Evolutionary conservation across 176 grass and related monocot genomes (phyloP).

Genomic region (Oryza longistaminata): DNA sequence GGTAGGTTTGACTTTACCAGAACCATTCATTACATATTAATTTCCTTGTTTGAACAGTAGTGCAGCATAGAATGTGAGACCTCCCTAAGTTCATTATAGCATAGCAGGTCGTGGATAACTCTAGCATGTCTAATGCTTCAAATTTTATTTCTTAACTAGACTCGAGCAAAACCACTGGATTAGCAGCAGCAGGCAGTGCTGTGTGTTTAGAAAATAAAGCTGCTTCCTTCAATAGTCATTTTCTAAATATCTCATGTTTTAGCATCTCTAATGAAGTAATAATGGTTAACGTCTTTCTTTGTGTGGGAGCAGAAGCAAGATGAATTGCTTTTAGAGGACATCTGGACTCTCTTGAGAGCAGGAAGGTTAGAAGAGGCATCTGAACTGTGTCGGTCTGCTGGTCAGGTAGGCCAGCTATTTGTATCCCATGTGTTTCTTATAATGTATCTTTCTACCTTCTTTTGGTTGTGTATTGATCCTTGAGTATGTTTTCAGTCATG

Average conservation of each 20-base stretch:
- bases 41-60: slow-evolving; percentile 1
- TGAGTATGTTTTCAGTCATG: slow-evolving; percentile 63
- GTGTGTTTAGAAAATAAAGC: background rate
- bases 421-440: slow-evolving; percentile 9
- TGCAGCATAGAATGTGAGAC: background rate
- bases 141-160: slow-evolving; percentile 19
- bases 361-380: slow-evolving; percentile 94
- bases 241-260: slow-evolving; percentile 16
- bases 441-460: slow-evolving; percentile 5
- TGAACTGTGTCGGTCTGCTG: slow-evolving; percentile 93
- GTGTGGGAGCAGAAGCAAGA: slow-evolving; percentile 84
- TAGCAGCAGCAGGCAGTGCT: background rate
- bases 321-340: slow-evolving; percentile 89
- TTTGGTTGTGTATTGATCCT: slow-evolving; percentile 11
- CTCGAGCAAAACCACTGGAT: background rate
- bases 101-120: background rate
- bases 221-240: background rate
- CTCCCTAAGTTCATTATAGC: background rate
- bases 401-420: slow-evolving; percentile 57
- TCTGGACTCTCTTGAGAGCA: slow-evolving; percentile 94
- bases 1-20: background rate
- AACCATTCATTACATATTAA: background rate
- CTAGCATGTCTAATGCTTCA: background rate
- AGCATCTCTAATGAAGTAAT: slow-evolving; percentile 13
- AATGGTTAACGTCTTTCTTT: background rate